Percentiles rank a stretch among this genome's conserved stretches.
phyloP scores from a whole-genome alignment of 2,329 filamentous ascomycete species.

The Pseudocercospora musae region DNA sequence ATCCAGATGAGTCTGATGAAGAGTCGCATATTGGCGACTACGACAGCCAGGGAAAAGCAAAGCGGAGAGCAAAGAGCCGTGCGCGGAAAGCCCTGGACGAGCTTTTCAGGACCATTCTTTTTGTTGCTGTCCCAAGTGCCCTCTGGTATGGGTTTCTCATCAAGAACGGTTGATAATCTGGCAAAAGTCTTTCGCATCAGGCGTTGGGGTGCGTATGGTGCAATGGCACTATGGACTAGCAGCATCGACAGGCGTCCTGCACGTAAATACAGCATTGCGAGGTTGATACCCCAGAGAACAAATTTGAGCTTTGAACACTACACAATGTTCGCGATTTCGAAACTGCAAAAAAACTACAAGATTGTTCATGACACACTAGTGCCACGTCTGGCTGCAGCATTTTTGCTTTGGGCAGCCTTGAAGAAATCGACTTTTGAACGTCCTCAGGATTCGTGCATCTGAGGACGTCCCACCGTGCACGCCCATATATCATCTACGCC shows the following conservation, averaged over 20 bases:
- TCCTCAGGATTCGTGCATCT: too few species aligned
- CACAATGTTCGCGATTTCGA: background rate
- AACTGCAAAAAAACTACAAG: background rate
- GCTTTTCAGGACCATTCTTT: slow-evolving; percentile 16
- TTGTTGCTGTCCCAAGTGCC: slow-evolving; percentile 19
- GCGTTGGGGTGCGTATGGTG: background rate
- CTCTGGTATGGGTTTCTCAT: slow-evolving; percentile 22
- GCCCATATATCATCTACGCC: too few species aligned
- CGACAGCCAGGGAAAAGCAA: slow-evolving; percentile 23
- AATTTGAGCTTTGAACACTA: background rate
- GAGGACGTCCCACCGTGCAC: too few species aligned
- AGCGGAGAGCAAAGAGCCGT: slow-evolving; percentile 14
- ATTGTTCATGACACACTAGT: background rate
- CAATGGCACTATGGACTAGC: background rate
- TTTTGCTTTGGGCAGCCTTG: too few species aligned
- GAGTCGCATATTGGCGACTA: slow-evolving; percentile 21
- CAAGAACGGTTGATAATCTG: slow-evolving; percentile 16
- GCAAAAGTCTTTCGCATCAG: background rate
- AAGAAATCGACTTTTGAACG: too few species aligned
- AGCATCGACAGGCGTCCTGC: background rate
- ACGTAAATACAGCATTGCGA: background rate
- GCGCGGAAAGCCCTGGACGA: slow-evolving; percentile 22
- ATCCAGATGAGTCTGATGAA: slow-evolving; percentile 33
- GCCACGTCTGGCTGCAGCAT: background rate
- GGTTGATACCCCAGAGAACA: background rate